These are phyloP conservation scores for Aspergillus udagawae DNA, from an alignment of 2,329 filamentous ascomycete species.

Conservation along the genomic window DNA sequence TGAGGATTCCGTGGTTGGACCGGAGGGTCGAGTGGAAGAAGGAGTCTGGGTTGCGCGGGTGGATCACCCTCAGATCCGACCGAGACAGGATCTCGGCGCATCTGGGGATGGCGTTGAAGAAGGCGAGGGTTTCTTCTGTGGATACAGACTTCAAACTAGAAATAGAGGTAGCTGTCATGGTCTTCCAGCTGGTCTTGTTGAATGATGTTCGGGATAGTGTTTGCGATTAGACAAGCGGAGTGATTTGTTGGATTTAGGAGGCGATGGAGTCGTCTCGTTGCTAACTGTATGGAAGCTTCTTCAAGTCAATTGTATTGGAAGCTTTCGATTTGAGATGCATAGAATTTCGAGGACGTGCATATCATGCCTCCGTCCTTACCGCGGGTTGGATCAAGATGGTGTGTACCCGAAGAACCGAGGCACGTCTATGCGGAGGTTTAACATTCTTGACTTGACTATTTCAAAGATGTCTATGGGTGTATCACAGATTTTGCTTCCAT, in stretches of 20 bases:
- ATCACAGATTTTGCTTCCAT: not conserved
- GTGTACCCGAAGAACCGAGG: not conserved
- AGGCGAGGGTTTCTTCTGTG: not conserved
- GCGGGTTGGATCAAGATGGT: not conserved
- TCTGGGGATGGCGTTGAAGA: not conserved
- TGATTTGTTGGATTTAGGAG: not conserved
- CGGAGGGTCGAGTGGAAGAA: slow-evolving; percentile 1
- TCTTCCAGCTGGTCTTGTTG: not conserved
- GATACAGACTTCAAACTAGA: not conserved
- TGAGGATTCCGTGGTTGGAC: not conserved
- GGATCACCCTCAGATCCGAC: not conserved
- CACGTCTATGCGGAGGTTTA: not conserved
- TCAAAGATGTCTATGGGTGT: not conserved
- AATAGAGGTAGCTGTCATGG: not conserved
- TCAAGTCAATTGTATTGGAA: not conserved
- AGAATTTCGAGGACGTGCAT: not conserved
- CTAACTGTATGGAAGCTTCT: no score
- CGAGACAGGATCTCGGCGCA: not conserved
- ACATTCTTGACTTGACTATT: not conserved
- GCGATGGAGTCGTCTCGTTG: not conserved
- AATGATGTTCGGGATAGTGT: not conserved
- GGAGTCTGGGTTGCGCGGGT: not conserved
- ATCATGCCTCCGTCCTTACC: not conserved
- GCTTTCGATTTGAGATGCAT: not conserved
- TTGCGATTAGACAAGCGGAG: not conserved